Evolutionary conservation across 2,329 filamentous ascomycete genomes (phyloP).

Genomic region (Alternaria postmessia): DNA sequence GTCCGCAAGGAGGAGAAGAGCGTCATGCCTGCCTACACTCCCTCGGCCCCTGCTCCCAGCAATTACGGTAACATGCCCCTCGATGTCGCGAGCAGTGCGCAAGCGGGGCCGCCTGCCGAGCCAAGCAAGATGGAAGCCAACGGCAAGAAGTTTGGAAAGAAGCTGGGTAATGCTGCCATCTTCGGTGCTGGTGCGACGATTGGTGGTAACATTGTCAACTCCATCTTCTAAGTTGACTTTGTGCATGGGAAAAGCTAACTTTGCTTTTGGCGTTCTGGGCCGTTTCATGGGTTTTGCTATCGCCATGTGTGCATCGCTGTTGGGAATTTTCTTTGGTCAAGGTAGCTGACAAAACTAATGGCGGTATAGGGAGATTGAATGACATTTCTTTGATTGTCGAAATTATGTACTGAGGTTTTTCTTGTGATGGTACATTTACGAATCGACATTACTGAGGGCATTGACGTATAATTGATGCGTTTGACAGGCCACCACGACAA

Average conservation of each 20-base stretch:
- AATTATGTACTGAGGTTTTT: neutral
- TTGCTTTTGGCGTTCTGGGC: slow-evolving; percentile 1
- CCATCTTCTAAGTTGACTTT: slow-evolving; percentile 26
- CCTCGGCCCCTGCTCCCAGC: slow-evolving; percentile 56
- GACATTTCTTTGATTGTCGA: neutral
- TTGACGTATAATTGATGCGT: neutral
- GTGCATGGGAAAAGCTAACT: neutral
- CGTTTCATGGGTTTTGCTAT: neutral
- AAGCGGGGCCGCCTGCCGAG: slow-evolving; percentile 50
- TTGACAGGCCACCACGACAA: neutral
- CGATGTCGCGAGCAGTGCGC: slow-evolving; percentile 71
- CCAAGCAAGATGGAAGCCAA: slow-evolving; percentile 73
- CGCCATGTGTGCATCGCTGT: neutral
- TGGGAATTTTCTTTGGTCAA: neutral
- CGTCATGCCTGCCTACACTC: slow-evolving; percentile 49
- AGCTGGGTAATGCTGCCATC: slow-evolving; percentile 84
- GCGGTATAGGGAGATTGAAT: neutral
- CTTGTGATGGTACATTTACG: neutral
- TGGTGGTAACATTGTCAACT: slow-evolving; percentile 79
- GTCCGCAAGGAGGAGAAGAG: slow-evolving; percentile 74
- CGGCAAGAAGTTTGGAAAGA: slow-evolving; percentile 97
- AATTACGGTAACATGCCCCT: slow-evolving; percentile 78
- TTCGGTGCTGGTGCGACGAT: slow-evolving; percentile 94
- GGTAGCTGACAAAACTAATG: slow-evolving; percentile 1
- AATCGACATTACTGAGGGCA: neutral